Base-by-base conservation (phyloP, 2,329 filamentous ascomycete genomes). In the Colletotrichum costaricense region DNA sequence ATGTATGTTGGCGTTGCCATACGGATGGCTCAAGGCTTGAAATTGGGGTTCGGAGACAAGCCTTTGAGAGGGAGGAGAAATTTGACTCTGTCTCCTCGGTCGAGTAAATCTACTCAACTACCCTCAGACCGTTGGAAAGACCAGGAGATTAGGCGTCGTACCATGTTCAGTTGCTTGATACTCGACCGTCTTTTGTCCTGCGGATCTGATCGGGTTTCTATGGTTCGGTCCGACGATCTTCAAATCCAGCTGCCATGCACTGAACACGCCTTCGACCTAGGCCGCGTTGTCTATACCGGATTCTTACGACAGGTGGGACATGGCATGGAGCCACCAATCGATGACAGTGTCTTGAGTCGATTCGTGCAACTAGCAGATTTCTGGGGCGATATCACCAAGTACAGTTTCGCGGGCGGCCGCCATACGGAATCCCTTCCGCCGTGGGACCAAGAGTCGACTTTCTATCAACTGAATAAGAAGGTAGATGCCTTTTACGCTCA, bases 111-210 rank as follows among this genome's bases (percentile, higher is more conserved):
- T 75, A 26, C 60, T 22, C 56, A 55, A 11, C 14, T 63, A n/a
- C 54, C 59, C 2, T 56, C 63, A 11, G 78, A 55, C 70, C 79
- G 58, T 75, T 80, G 46, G 80, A 87, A 56, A 75, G 75, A 76
- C 66, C 78, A 89, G 70, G 93, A 95, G 79, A 88, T 92, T 14
- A 86, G 88, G 73, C 86, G 93, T 30, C 88, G 93, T 7, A 94
- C 93, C 0, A 93, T 94, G 84, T 94, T 93, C 84, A 93, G 92
- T 76, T 94, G 92, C 77, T 91, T 93, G 72, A 91, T 94, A 64
- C 85, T 95, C 76, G 93, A 95, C 79, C 89, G 92, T 3, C 89
- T 94, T 80, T 83, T 94, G 28, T 89, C 91, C 46, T 91, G 89
- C 76, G 92, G 92, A 24, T 89, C 89, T 74, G 87, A 90, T 65